Base-by-base conservation (phyloP, 2,329 filamentous ascomycete genomes). In the Capronia coronata region DNA sequence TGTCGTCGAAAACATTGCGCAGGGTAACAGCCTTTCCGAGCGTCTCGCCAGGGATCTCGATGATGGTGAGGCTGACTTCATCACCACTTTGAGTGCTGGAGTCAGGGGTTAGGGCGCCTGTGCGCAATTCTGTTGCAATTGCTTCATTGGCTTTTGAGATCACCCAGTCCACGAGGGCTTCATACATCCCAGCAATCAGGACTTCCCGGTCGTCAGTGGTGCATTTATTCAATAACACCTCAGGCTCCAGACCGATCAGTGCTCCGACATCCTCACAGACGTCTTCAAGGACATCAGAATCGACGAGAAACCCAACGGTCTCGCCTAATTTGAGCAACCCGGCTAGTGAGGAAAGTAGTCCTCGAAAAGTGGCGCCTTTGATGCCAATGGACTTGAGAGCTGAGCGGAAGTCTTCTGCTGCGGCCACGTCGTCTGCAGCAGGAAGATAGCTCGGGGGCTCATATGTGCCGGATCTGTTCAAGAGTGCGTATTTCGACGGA, bases 161-260 rank as follows among this genome's bases (percentile, higher is more conserved):
- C 11, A 98, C 86, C 86, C 89, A 97, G 64, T 97, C 93, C 0
- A 98, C 89, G 21, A 97, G 74, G 10, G 90, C 84, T 68, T 98
- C 93, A 63, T 98, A 98, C 13, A 97, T 75, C 2, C 87, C 90
- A 10, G 82, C 84, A 52, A 97, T 86, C 34, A 96, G 73, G 1
- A 86, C 82, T 62, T 84, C 80, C 8, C 93, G 82, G 51, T 97
- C 93, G 52, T 90, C 81, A 0, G 89, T 94, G 51, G 82, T 85
- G 67, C 87, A 88, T 62, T 91, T 84, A 44, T 78, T 78, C 34
- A 84, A 71, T 6, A 98, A 78, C 1, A 90, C 76, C 37, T 94
- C 88, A 0, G 90, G 87, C 29, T 96, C 87, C 44, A 98, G 71
- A 16, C 91, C 90, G 2, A 98, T 75, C 1, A 98, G 75, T 0